phyloP scores from a whole-genome alignment of 164 flowering plant species.

The Pachysandra terminalis region DNA sequence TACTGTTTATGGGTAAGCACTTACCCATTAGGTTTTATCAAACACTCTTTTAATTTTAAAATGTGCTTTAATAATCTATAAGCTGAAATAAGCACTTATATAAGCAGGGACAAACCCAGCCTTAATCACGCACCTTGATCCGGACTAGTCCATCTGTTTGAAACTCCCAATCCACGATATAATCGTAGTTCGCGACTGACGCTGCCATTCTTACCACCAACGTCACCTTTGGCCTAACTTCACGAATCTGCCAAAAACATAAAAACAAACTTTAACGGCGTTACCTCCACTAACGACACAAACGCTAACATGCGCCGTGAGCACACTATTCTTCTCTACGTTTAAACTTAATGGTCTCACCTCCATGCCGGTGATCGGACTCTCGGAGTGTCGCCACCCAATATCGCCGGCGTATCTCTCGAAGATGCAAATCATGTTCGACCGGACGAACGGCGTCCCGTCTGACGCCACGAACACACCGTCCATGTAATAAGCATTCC shows the following conservation, averaged over 20 bases:
- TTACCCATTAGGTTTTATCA: no score
- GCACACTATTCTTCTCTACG: background rate
- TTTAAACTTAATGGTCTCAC: slow-evolving; percentile 17
- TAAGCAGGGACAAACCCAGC: no score
- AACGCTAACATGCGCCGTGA: background rate
- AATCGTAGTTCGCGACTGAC: slow-evolving; percentile 90
- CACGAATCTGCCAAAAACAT: slow-evolving; percentile 45
- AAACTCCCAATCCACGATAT: slow-evolving; percentile 94
- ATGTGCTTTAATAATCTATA: no score
- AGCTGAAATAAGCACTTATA: no score
- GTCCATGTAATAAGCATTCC: slow-evolving; percentile 84
- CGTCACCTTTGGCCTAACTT: slow-evolving; percentile 88
- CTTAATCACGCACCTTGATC: slow-evolving; percentile 50
- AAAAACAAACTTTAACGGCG: no score
- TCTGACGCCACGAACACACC: slow-evolving; percentile 78
- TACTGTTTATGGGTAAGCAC: no score
- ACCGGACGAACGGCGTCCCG: slow-evolving; percentile 68
- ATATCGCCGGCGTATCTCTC: slow-evolving; percentile 89
- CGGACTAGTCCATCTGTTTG: slow-evolving; percentile 86
- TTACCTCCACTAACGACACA: background rate
- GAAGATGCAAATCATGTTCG: slow-evolving; percentile 76
- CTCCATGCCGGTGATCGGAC: slow-evolving; percentile 60
- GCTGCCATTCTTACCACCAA: slow-evolving; percentile 94
- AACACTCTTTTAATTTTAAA: no score
- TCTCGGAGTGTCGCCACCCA: slow-evolving; percentile 87